Percentiles rank a stretch among this genome's conserved stretches.
These are phyloP conservation scores for Sporothrix globosa DNA, from an alignment of 2,329 filamentous ascomycete genomes.

Conservation along the genomic window DNA sequence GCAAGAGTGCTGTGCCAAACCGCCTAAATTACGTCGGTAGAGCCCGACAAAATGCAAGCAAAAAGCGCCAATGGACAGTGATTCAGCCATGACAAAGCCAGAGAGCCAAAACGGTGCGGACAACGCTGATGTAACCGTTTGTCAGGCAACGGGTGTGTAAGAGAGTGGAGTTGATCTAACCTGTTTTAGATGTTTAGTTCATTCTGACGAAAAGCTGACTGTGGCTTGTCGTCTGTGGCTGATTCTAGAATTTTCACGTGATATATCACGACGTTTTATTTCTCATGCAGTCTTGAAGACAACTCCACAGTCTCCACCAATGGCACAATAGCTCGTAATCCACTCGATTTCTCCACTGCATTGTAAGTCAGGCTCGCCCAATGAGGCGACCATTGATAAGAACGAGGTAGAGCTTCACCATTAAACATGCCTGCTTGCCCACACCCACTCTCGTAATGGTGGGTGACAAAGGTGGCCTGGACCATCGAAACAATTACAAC, in stretches of 20 bases:
- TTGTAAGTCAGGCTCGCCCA: not conserved
- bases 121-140: slow-evolving; percentile 34
- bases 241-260: slow-evolving; percentile 26
- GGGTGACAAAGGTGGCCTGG: not conserved
- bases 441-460: slow-evolving; percentile 2
- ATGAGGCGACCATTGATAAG: slow-evolving; percentile 18
- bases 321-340: not conserved
- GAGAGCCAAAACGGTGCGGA: too few relatives aligned
- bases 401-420: not conserved
- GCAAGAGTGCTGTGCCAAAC: not conserved
- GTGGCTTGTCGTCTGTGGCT: slow-evolving; percentile 22
- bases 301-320: not conserved
- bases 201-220: not conserved
- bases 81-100: slow-evolving; percentile 37
- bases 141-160: slow-evolving; percentile 17
- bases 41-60: not conserved
- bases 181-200: not conserved
- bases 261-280: not conserved
- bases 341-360: not conserved
- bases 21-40: not conserved
- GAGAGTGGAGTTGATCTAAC: not conserved
- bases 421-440: not conserved
- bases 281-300: too few relatives aligned
- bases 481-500: not conserved
- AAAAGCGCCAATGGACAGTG: not conserved